Base-by-base conservation (phyloP, 1,284 basidiomycete species). In the Stygiomarasmius scandens region DNA sequence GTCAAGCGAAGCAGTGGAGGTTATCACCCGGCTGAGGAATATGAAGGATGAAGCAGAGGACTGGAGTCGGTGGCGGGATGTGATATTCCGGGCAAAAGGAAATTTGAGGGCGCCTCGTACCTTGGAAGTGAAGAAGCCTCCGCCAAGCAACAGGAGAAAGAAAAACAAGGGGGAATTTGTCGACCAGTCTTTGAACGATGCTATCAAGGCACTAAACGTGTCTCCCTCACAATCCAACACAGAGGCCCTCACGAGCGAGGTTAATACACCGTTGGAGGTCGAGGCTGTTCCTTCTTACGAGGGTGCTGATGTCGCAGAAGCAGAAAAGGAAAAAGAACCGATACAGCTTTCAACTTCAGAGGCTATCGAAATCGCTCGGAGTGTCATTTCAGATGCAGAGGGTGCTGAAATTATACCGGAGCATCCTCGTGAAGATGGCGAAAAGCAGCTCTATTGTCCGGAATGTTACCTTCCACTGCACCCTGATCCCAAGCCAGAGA, bases 31-130 rank as follows among this genome's bases (percentile, higher is more conserved):
- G n/a, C 71, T 98, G 61, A 81, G 95, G 56, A 90, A 92, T 68
- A 88, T 90, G 84, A 94, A 95, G 85, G 95, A 98, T 70, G 91
- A 94, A 74, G 84, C 88, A 58, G 95, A 98, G 68, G 93, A 96
- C 65, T 96, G 92, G 92, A 86, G 92, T 55, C 83, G 93, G 52
- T 93, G 90, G 90, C 81, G 91, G 22, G 93, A 95, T 67, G 87
- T 93, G 41, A 82, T 93, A 8, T 93, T 91, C 71, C 81, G 83
- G 1, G 86, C 86, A 8, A 92, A 89, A 72, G 84, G 84, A 9
- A 73, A 75, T 43, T 70, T 89, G 54, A 27, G 52, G 23, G 71
- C 75, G 4, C 87, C 87, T 0, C 74, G 75, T 49, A 70, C 74
- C 49, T 70, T 85, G 62, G 69, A 77, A 55, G 67, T 77, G 49